Evolutionary conservation across 2,329 filamentous ascomycete species (phyloP).

Genomic region (Thelonectria discophora): DNA sequence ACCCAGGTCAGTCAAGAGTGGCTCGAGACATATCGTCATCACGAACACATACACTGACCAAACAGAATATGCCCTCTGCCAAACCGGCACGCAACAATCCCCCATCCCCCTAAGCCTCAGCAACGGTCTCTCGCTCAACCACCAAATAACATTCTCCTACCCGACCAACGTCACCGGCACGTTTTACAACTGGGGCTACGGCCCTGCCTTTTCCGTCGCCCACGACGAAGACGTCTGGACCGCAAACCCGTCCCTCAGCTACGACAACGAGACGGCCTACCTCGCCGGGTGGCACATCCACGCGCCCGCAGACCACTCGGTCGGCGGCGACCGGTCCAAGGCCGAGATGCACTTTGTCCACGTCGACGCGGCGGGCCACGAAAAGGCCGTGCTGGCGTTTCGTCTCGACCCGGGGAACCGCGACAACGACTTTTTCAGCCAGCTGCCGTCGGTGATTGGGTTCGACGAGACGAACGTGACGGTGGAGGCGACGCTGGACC

Average conservation of each 20-base stretch:
- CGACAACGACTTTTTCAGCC: conserved; percentile 16
- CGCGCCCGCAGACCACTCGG: conserved; percentile 31
- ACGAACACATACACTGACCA: background rate
- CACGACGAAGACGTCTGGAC: conserved; percentile 27
- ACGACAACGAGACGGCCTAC: conserved; percentile 34
- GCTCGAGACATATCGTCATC: background rate
- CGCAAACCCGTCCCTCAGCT: conserved; percentile 27
- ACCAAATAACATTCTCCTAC: conserved; percentile 28
- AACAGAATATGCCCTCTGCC: conserved; percentile 31
- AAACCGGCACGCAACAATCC: conserved; percentile 32
- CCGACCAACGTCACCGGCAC: conserved; percentile 20
- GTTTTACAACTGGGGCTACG: conserved; percentile 36
- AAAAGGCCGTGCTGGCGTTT: conserved; percentile 29
- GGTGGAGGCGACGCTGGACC: conserved; percentile 8
- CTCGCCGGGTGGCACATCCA: conserved; percentile 36
- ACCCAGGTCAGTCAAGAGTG: conserved; percentile 22
- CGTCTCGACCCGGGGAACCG: conserved; percentile 30
- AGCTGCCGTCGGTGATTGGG: conserved; percentile 25
- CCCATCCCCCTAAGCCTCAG: conserved; percentile 32
- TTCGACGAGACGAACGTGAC: conserved; percentile 26
- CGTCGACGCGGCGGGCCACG: conserved; percentile 26
- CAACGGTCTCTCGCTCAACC: conserved; percentile 30
- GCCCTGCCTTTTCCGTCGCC: conserved; percentile 28
- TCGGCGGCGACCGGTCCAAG: conserved; percentile 33
- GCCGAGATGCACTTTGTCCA: conserved; percentile 35